phyloP scores from a whole-genome alignment of 2,329 filamentous ascomycete species.

The Pestalotiopsis sp. region DNA sequence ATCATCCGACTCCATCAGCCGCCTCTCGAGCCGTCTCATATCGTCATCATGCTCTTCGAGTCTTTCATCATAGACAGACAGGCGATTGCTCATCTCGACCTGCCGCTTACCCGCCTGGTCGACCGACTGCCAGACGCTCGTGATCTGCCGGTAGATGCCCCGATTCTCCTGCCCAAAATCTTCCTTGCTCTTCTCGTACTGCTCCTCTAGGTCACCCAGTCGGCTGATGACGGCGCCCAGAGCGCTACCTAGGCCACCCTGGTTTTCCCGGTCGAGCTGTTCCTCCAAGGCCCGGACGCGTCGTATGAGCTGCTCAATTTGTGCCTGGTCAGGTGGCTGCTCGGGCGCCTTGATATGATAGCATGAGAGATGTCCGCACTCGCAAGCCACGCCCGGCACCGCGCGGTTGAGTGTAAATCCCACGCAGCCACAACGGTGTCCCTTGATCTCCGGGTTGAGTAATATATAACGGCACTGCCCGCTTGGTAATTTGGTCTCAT shows the following conservation, averaged over 20 bases:
- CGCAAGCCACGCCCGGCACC: conserved; percentile 55
- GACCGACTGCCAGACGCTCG: conserved; percentile 53
- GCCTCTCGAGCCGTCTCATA: conserved; percentile 45
- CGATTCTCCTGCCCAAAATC: conserved; percentile 55
- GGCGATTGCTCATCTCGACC: conserved; percentile 35
- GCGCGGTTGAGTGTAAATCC: conserved; percentile 54
- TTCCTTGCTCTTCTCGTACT: conserved; percentile 51
- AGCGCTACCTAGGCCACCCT: conserved; percentile 35
- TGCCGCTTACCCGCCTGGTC: conserved; percentile 42
- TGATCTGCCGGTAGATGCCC: conserved; percentile 54
- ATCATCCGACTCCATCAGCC: conserved; percentile 51
- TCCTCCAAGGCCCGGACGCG: conserved; percentile 46
- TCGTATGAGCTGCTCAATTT: conserved; percentile 49
- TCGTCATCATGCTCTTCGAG: conserved; percentile 40
- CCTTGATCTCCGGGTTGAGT: conserved; percentile 55
- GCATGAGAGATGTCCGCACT: conserved; percentile 61
- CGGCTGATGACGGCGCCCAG: conserved; percentile 37
- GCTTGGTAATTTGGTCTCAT: conserved; percentile 51
- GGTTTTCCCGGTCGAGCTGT: conserved; percentile 37
- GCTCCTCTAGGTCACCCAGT: conserved; percentile 53
- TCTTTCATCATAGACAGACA: conserved; percentile 40
- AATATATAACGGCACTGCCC: conserved; percentile 62
- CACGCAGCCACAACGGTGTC: conserved; percentile 59
- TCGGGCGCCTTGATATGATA: conserved; percentile 55
- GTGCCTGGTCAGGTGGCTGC: conserved; percentile 41